Conservation (phyloP, 331 rosid genomes). For the Spiraea crenata region DNA sequence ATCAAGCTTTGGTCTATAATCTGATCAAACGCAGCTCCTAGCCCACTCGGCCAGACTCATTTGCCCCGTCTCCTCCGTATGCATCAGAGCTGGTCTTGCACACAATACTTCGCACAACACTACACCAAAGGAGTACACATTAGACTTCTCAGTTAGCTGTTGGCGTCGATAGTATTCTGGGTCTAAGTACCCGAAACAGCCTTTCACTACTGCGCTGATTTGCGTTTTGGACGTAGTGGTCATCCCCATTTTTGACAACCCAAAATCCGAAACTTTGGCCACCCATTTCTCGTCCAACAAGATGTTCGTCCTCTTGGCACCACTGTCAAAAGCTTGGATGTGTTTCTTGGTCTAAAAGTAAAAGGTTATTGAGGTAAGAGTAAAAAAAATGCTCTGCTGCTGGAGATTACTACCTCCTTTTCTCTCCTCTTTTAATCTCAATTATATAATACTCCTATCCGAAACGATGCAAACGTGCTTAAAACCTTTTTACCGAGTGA, state of each 20-base stretch:
- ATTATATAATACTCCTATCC: too few relatives aligned
- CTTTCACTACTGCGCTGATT: constrained; percentile 41
- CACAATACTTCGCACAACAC: constrained; percentile 40
- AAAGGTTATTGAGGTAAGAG: too few relatives aligned
- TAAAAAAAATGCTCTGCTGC: too few relatives aligned
- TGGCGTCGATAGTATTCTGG: constrained; percentile 42
- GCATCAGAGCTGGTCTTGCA: constrained; percentile 24
- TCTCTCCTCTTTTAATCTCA: too few relatives aligned
- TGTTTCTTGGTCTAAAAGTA: too few relatives aligned
- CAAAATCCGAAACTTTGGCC: constrained; percentile 20
- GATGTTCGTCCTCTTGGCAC: constrained; percentile 50
- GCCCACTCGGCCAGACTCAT: constrained; percentile 32
- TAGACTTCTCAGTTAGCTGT: constrained; percentile 40
- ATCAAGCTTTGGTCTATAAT: constrained; percentile 21
- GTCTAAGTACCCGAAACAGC: constrained; percentile 52
- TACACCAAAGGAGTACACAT: constrained; percentile 54
- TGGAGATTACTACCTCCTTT: too few relatives aligned
- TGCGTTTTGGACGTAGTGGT: constrained; percentile 16
- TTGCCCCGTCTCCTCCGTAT: constrained; percentile 21
- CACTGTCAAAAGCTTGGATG: constrained; percentile 14
- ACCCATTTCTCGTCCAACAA: constrained; percentile 24
- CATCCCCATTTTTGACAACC: constrained; percentile 38
- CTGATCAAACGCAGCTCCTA: not conserved
- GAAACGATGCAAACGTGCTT: too few relatives aligned
- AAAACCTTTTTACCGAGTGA: too few relatives aligned